Base-by-base conservation (phyloP, 139 green algal genomes). In the Picochlorum sp. region DNA sequence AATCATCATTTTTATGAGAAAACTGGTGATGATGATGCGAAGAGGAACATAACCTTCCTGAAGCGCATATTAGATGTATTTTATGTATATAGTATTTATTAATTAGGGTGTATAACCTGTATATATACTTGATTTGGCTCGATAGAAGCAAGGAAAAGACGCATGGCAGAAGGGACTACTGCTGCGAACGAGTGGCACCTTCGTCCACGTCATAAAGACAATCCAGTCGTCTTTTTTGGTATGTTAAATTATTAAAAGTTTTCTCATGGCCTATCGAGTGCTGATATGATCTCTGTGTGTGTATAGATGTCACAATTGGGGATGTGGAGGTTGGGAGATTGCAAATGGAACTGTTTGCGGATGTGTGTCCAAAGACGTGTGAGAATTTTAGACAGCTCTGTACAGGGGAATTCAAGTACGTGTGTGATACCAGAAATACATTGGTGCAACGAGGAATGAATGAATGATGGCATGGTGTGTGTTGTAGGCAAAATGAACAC, bases 141-240 rank as follows among this genome's bases (percentile, higher is more conserved):
- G 14, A 50, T 51, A 51, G 16, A 20, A 51, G 1, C 45, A 51
- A 18, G 0, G 6, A 30, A 30, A 30, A 30, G 28, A 41, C 34
- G 8, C 34, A 41, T 41, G 34, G 34, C 34, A 41, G 34, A 41
- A 41, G 34, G 8, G 34, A 30, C 28, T 0, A 30, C 28, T 30
- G 8, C 7, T 41, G 34, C 34, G 34, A 41, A 41, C 34, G 8
- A 41, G 34, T 41, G 34, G 34, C 34, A 41, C 34, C 34, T 41
- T 41, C 34, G 34, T 11, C 34, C 34, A 9, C 34, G 34, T 41
- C 34, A 87, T 16, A 60, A 81, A 2, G 57, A 61, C 18, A 97
- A 97, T 54, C 91, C 91, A 0, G 68, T 97, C 0, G 88, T 97
- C 2, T 97, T 97, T 61, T 96, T 97, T 60, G 89, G 88, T 94